A percentile compares a stretch with the other conserved stretches of the same genome.
Evolutionary conservation across 257 asterid genomes (phyloP).

Genomic region (Ocimum tenuiflorum): DNA sequence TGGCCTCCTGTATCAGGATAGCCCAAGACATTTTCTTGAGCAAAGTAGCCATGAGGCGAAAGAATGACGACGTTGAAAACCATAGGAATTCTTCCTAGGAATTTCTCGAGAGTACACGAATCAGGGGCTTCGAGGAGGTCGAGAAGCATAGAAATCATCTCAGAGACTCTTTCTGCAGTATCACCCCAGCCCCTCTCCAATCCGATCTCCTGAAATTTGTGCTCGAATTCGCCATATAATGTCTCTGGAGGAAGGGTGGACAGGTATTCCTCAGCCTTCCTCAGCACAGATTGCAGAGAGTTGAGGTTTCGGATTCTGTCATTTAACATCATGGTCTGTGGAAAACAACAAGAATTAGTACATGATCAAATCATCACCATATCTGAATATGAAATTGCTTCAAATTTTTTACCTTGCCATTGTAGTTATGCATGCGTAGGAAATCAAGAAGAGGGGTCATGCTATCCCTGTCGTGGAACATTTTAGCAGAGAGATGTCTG

Average conservation of each 20-base stretch:
- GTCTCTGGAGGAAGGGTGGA: constrained; percentile 61
- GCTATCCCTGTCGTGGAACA: constrained; percentile 94
- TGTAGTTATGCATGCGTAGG: constrained; percentile 65
- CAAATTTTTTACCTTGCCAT: constrained; percentile 57
- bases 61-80: constrained; percentile 95
- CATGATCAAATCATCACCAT: too few species aligned
- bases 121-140: constrained; percentile 95
- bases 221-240: constrained; percentile 49
- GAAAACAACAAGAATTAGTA: neutral
- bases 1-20: constrained; percentile 99
- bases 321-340: constrained; percentile 78
- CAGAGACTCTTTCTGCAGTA: constrained; percentile 57
- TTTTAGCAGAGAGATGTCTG: constrained; percentile 90
- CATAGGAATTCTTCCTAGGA: constrained; percentile 85
- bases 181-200: constrained; percentile 99
- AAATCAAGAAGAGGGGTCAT: constrained; percentile 90
- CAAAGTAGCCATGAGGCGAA: constrained; percentile 97
- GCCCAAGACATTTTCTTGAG: constrained; percentile 95
- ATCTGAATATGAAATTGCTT: neutral
- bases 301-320: constrained; percentile 54
- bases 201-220: constrained; percentile 79
- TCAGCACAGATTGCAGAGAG: constrained; percentile 58
- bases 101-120: constrained; percentile 78
- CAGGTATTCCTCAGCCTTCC: constrained; percentile 92
- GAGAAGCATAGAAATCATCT: constrained; percentile 76